Evolutionary conservation across 176 grass and related monocot species (phyloP).

Genomic region (Musa itinerans): DNA sequence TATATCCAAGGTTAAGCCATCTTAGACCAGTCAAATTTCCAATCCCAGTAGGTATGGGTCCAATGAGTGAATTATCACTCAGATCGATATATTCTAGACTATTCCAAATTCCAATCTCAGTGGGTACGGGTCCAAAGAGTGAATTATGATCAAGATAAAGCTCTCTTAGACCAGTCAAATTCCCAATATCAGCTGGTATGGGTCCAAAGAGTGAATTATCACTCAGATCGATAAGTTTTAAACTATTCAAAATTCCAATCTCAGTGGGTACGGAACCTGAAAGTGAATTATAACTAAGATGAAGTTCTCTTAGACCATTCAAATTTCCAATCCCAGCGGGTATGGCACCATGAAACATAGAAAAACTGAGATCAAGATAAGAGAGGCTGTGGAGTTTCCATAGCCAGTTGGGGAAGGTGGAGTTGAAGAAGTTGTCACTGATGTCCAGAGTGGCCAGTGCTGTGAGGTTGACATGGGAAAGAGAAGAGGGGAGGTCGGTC

Average conservation of each 20-base stretch:
- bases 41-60: too few species aligned
- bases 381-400: slow-evolving; percentile 23
- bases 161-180: neutral
- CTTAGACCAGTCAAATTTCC: too few species aligned
- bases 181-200: neutral
- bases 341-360: slow-evolving; percentile 21
- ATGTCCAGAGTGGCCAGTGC: slow-evolving; percentile 20
- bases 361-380: slow-evolving; percentile 22
- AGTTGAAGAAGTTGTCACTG: slow-evolving; percentile 9
- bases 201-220: neutral
- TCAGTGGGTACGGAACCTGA: neutral
- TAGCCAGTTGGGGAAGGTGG: slow-evolving; percentile 30
- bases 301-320: neutral
- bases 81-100: too few species aligned
- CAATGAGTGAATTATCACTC: too few species aligned
- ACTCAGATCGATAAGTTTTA: neutral
- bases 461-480: slow-evolving; percentile 18
- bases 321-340: slow-evolving; percentile 12
- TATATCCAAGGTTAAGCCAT: neutral
- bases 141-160: neutral
- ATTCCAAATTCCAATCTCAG: too few species aligned
- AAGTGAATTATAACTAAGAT: neutral
- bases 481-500: slow-evolving; percentile 2
- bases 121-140: neutral
- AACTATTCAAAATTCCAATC: neutral